Evolutionary conservation across 768 basidiomycete genomes (phyloP).

Genomic region (Phallus indusiatus): DNA sequence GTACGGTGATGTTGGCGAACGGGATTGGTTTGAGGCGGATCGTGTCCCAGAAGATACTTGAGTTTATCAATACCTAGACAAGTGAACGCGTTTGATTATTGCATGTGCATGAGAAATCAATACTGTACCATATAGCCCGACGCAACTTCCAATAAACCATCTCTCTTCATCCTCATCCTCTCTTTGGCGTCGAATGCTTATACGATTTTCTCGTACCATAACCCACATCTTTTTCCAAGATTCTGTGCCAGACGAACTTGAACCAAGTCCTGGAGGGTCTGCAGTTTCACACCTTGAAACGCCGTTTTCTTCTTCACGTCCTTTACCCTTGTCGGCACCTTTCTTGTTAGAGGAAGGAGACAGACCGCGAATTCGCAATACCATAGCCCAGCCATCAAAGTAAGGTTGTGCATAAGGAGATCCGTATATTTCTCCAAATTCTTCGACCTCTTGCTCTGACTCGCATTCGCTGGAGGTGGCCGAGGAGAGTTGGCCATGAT

Average conservation of each 20-base stretch:
- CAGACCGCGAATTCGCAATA: neutral
- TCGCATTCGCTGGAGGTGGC: neutral
- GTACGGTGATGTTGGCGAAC: neutral
- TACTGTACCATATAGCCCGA: neutral
- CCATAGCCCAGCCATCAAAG: neutral
- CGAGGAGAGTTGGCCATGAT: neutral
- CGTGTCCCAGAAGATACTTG: neutral
- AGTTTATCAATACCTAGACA: neutral
- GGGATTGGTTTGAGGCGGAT: neutral
- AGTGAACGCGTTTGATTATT: neutral
- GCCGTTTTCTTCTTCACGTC: neutral
- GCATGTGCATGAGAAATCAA: neutral
- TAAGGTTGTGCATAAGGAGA: conserved; percentile 4
- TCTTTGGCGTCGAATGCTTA: neutral
- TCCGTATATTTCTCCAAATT: neutral
- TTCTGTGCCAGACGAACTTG: neutral
- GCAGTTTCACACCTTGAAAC: neutral
- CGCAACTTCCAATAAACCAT: neutral
- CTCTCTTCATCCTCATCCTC: neutral
- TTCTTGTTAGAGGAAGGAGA: neutral
- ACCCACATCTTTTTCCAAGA: neutral
- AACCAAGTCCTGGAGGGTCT: neutral
- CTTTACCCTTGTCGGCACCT: neutral
- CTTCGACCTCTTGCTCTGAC: neutral
- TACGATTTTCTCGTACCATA: neutral